Base-by-base conservation (phyloP, 2,329 filamentous ascomycete genomes). In the Ceratocystis variospora region DNA sequence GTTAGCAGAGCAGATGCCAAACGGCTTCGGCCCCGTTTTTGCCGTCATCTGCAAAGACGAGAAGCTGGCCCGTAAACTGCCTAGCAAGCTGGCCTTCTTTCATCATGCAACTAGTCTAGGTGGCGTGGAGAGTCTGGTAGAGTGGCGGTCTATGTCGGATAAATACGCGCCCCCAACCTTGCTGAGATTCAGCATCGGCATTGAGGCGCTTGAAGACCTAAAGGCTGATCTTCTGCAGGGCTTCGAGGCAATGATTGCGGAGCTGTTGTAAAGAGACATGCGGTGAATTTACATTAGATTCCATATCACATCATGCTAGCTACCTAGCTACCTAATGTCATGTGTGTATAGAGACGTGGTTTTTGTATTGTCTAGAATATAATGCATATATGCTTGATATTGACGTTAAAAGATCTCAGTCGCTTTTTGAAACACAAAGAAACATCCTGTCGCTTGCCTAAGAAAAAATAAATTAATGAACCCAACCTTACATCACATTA, bases 81-180 rank as follows among this genome's bases (percentile, higher is more conserved):
- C 94, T 2, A 88, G 87, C 72, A 88, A 89, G 75, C 76, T 97
- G 73, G 74, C 79, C 1, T 81, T 96, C 57, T 97, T 97, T 78
- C 90, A 96, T 71, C 94, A 99, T 76, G 94, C 94, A 5, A 99
- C 94, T 1, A 95, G 89, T 74, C 76, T 97, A 33, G 94, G 94
- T 1, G 93, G 94, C 3, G 90, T 97, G 8, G 94, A 97, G 81
- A 94, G 90, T 72, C 76, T 97, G 78, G 92, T 99, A 71, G 94
- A 99, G 81, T 99, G 94, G 94, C 81, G 94, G 68, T 84, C 88
- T 61, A 94, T 99, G 90, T 87, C 86, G 68, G 94, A 99, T 78
- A 72, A 76, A 2, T 79, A 74, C 0, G 86, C 95, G 48, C 89
- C 95, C 73, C 82, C 80, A 72, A 79, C 83, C 67, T 75, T 97